These are phyloP conservation scores for Ogataea degrootiae DNA, from an alignment of 805 yeast species.

Conservation along the genomic window DNA sequence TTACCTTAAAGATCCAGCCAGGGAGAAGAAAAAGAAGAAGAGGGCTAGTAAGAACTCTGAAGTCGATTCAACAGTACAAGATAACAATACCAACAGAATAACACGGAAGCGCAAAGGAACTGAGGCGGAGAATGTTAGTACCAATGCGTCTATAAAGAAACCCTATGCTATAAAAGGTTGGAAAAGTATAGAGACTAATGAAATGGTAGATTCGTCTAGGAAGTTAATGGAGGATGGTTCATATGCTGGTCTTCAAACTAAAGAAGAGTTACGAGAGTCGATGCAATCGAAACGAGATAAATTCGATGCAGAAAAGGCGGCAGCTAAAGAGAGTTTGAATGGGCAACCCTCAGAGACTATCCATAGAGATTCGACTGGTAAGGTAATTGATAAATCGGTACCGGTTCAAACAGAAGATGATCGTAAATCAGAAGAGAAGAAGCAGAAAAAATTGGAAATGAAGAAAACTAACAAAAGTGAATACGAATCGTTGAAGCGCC, in stretches of 20 bases:
- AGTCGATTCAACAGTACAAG: background rate
- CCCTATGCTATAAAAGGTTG: slow-evolving; percentile 13
- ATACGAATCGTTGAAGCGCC: slow-evolving; percentile 34
- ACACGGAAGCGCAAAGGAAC: background rate
- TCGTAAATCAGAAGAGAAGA: slow-evolving; percentile 13
- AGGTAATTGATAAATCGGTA: slow-evolving; percentile 19
- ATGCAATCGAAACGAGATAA: slow-evolving; percentile 16
- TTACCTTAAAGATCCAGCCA: background rate
- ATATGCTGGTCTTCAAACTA: slow-evolving; percentile 42
- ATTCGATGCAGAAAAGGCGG: slow-evolving; percentile 25
- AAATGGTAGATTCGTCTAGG: slow-evolving; percentile 13
- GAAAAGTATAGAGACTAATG: slow-evolving; percentile 16
- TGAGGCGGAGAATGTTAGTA: background rate
- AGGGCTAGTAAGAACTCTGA: background rate
- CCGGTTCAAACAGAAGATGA: slow-evolving; percentile 5
- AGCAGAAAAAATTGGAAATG: slow-evolving; percentile 23
- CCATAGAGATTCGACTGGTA: slow-evolving; percentile 61
- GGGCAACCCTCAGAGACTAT: slow-evolving; percentile 31
- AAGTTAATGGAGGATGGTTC: slow-evolving; percentile 19
- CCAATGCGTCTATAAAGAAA: background rate
- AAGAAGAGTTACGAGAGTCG: slow-evolving; percentile 36
- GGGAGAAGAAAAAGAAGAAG: background rate
- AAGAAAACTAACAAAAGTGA: slow-evolving; percentile 34
- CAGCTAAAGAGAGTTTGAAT: slow-evolving; percentile 14
- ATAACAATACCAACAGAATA: background rate